phyloP scores from a whole-genome alignment of 805 yeast genomes.

The Ogataea chonburiensis region DNA sequence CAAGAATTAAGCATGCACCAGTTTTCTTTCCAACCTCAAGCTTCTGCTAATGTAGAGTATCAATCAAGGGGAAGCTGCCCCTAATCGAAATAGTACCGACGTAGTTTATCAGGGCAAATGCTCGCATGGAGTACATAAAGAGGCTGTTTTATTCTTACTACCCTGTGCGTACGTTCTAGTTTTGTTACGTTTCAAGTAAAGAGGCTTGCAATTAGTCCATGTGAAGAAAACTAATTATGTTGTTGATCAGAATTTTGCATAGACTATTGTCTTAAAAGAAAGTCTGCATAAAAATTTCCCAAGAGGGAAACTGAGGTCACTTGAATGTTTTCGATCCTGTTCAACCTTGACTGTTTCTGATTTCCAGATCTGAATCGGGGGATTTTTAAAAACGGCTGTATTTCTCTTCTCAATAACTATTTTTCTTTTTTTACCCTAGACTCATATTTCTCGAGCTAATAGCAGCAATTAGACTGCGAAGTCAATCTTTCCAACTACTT shows the following conservation, averaged over 20 bases:
- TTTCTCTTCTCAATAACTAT: neutral
- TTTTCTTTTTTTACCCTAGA: conserved; percentile 1
- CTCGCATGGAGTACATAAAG: too few species aligned
- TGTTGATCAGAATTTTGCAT: neutral
- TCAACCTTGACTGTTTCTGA: neutral
- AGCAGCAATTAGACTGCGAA: conserved; percentile 5
- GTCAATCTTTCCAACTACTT: conserved; percentile 27
- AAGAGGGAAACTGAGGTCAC: neutral
- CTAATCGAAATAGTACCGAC: too few species aligned
- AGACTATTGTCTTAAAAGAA: conserved; percentile 1
- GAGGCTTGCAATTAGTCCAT: conserved; percentile 4
- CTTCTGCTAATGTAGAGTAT: too few species aligned
- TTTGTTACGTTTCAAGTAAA: too few species aligned
- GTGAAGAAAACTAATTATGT: neutral
- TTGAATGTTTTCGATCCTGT: conserved; percentile 1
- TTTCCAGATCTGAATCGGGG: conserved; percentile 1
- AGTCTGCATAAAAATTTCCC: neutral
- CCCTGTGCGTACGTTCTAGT: too few species aligned
- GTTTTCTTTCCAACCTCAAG: too few species aligned
- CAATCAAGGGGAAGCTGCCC: too few species aligned
- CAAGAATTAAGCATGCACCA: too few species aligned
- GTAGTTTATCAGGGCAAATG: too few species aligned
- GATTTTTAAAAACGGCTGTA: conserved; percentile 3
- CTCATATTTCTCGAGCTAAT: neutral
- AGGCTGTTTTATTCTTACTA: neutral